Conservation (phyloP, 179 eudicot genomes). For the Dionaea muscipula region DNA sequence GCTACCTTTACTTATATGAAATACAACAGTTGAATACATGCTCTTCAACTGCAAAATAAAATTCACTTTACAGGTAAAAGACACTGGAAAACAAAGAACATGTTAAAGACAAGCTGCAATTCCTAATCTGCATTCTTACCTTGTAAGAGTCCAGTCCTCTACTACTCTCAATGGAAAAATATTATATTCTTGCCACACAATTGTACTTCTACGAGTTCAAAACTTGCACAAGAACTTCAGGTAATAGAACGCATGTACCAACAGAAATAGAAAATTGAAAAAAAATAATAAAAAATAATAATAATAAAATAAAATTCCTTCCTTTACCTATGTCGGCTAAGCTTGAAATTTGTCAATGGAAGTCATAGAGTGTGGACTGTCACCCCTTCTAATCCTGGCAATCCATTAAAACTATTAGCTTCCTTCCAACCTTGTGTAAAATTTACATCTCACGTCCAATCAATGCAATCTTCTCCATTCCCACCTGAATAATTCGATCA, state of each 20-base stretch:
- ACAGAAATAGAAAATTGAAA: constrained; percentile 1
- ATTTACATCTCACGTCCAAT: no score
- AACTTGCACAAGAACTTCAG: constrained; percentile 3
- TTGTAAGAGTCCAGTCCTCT: background rate
- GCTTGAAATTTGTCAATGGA: constrained; percentile 4
- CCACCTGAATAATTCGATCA: background rate
- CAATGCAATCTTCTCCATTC: no score
- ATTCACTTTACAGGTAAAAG: constrained; percentile 7
- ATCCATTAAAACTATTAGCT: no score
- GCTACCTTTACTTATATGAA: background rate
- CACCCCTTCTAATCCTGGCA: background rate
- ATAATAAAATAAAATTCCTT: background rate
- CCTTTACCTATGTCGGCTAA: constrained; percentile 7
- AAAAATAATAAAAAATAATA: no score
- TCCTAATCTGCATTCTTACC: background rate
- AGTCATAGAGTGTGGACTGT: background rate
- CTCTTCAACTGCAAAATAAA: background rate
- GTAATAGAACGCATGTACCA: constrained; percentile 4
- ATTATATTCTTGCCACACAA: no score
- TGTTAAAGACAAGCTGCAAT: background rate
- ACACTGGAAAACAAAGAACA: background rate
- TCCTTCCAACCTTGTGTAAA: no score
- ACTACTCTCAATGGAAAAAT: background rate
- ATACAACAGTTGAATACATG: background rate
- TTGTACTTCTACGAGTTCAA: background rate